Conservation (phyloP, 495 filamentous ascomycete species). For the Penicillium lagena region DNA sequence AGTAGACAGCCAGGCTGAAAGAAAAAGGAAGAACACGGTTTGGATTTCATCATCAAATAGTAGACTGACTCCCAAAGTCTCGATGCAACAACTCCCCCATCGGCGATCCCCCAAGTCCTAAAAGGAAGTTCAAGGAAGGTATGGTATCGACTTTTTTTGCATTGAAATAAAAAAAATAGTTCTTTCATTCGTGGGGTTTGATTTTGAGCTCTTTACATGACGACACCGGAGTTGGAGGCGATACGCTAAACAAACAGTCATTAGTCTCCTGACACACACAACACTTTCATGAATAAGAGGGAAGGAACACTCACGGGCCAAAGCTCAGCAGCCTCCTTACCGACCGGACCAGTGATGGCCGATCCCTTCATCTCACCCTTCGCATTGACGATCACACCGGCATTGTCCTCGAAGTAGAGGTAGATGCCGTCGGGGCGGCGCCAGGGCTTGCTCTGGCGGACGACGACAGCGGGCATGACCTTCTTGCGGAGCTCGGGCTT, state of each 20-base stretch:
- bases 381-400: constrained; percentile 99
- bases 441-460: constrained; percentile 98
- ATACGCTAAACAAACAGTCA: constrained; percentile 67
- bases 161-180: constrained; percentile 5
- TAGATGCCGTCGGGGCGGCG: constrained; percentile 94
- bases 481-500: constrained; percentile 99
- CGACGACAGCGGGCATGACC: constrained; percentile 98
- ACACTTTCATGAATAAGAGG: neutral
- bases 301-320: constrained; percentile 73
- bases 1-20: constrained; percentile 22
- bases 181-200: constrained; percentile 14
- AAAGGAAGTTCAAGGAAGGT: constrained; percentile 21
- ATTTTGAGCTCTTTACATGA: constrained; percentile 72
- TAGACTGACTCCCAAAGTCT: no score
- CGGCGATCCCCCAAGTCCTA: neutral
- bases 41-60: no score
- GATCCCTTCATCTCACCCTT: constrained; percentile 99
- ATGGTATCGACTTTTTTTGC: constrained; percentile 38
- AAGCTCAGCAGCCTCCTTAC: constrained; percentile 99
- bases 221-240: constrained; percentile 98
- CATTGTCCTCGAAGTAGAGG: constrained; percentile 99
- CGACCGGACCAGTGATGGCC: constrained; percentile 97
- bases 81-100: no score
- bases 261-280: neutral
- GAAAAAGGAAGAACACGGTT: constrained; percentile 11